phyloP scores from a whole-genome alignment of 2,329 filamentous ascomycete species.

The Aspergillus oerlinghausenensis region DNA sequence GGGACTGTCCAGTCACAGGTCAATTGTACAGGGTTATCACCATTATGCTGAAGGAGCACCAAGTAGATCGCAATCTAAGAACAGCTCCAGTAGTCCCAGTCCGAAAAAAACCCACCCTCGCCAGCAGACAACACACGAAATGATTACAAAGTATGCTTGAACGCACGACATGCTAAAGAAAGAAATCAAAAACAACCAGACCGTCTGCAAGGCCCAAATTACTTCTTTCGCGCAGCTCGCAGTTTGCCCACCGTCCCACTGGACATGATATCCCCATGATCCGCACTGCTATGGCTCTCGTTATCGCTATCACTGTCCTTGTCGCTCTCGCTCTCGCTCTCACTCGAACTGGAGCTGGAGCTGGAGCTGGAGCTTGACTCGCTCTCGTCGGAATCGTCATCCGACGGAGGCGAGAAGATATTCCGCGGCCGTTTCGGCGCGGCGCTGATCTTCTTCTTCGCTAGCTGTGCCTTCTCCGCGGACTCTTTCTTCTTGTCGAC shows the following conservation, averaged over 20 bases:
- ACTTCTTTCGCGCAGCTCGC: conserved; percentile 4
- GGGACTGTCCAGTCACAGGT: not conserved
- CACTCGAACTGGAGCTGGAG: too few relatives aligned
- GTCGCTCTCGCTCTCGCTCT: conserved; percentile 5
- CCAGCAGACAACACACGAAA: not conserved
- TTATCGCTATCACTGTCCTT: conserved; percentile 9
- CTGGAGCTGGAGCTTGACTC: not conserved
- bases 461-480: conserved; percentile 2
- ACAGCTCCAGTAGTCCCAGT: not conserved
- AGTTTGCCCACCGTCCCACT: conserved; percentile 16
- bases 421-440: not conserved
- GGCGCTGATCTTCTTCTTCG: not conserved
- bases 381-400: conserved; percentile 13
- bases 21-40: not conserved
- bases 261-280: conserved; percentile 21
- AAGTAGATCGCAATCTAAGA: not conserved
- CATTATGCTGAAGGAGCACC: not conserved
- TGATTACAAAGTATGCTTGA: not conserved
- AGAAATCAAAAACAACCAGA: not conserved
- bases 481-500: conserved; percentile 7
- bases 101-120: not conserved
- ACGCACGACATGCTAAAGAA: not conserved
- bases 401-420: conserved; percentile 11
- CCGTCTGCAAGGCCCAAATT: not conserved
- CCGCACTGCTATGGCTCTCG: conserved; percentile 10